Evolutionary conservation across 805 yeast genomes (phyloP).

Genomic region (Barnettozyma sp.): DNA sequence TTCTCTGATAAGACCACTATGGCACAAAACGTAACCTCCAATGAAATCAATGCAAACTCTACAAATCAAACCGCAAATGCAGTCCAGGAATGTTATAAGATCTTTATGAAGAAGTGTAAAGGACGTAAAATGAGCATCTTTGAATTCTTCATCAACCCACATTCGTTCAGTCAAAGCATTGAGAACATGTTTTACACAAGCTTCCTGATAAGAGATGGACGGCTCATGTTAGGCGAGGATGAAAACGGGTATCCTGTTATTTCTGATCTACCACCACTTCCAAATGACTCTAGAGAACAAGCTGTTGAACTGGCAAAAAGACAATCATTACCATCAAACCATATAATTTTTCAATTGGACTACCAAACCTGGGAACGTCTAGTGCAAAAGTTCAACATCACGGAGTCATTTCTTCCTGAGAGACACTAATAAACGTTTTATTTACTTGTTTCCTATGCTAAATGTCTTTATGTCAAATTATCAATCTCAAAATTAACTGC

Average conservation of each 20-base stretch:
- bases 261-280: constrained; percentile 27
- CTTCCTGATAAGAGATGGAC: constrained; percentile 71
- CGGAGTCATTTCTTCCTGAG: constrained; percentile 44
- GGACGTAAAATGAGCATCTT: constrained; percentile 47
- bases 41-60: constrained; percentile 42
- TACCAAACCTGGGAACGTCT: constrained; percentile 57
- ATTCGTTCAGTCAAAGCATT: constrained; percentile 67
- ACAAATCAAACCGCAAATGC: constrained; percentile 60
- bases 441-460: background rate
- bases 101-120: constrained; percentile 29
- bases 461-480: no score
- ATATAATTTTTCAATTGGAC: constrained; percentile 69
- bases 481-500: no score
- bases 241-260: constrained; percentile 40
- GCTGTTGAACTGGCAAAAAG: constrained; percentile 24
- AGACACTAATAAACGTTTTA: constrained; percentile 17
- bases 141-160: constrained; percentile 65
- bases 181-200: constrained; percentile 82
- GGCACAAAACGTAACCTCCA: constrained; percentile 48
- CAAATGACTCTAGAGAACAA: constrained; percentile 21
- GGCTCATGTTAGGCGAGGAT: constrained; percentile 47
- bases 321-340: constrained; percentile 35
- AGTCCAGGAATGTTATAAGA: constrained; percentile 47
- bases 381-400: constrained; percentile 48
- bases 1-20: constrained; percentile 36